phyloP scores from a whole-genome alignment of 1,139 yeast species.

The Magnusiomyces tetraspermus region DNA sequence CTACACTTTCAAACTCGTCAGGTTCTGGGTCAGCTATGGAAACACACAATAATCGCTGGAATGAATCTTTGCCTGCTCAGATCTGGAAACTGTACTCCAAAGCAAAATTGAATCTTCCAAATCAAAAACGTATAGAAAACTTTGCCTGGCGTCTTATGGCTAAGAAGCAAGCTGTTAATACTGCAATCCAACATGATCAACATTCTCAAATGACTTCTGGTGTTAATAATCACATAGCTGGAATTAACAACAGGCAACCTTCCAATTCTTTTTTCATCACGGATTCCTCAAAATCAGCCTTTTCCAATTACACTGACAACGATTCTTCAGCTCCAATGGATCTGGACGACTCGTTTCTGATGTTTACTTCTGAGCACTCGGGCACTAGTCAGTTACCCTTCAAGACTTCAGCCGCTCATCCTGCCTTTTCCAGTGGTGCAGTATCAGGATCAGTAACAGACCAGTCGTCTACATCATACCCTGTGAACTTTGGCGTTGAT shows the following conservation, averaged over 20 bases:
- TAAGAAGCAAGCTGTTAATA: constrained; percentile 33
- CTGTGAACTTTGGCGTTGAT: background rate
- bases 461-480: background rate
- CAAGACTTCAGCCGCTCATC: no score
- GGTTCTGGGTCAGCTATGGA: background rate
- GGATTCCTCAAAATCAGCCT: background rate
- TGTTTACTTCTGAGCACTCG: background rate
- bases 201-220: no score
- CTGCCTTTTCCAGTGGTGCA: no score
- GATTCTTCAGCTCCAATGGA: background rate
- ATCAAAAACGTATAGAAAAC: constrained; percentile 67
- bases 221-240: no score
- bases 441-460: no score
- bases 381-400: background rate
- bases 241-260: background rate
- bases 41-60: no score
- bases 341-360: background rate
- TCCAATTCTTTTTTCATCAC: background rate
- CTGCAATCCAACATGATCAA: background rate
- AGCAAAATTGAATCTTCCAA: constrained; percentile 71
- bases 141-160: constrained; percentile 82
- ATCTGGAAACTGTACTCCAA: constrained; percentile 75
- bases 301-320: background rate
- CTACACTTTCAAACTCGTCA: background rate
- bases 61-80: constrained; percentile 39